Evolutionary conservation across 2,329 filamentous ascomycete genomes (phyloP).

Genomic region (Penicillium psychrosexuale): DNA sequence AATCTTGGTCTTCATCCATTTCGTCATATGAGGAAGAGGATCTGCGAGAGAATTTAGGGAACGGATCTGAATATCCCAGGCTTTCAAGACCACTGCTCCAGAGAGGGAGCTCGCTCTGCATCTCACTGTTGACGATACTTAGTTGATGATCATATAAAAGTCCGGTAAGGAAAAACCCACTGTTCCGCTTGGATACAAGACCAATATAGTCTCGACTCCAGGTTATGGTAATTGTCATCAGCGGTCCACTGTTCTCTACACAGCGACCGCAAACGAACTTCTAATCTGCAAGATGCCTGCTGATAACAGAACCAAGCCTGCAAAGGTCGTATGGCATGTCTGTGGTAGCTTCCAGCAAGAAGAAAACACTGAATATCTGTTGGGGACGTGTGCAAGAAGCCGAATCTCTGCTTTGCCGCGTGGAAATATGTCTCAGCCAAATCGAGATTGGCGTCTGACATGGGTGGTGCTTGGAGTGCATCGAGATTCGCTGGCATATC

Average conservation of each 20-base stretch:
- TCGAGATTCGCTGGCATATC: conserved; percentile 20
- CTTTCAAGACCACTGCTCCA: conserved; percentile 23
- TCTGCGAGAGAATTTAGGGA: conserved; percentile 16
- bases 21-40: conserved; percentile 9
- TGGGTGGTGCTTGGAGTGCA: conserved; percentile 13
- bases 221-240: conserved; percentile 22
- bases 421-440: conserved; percentile 23
- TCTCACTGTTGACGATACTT: conserved; percentile 15
- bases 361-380: conserved; percentile 26
- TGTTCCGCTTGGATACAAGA: conserved; percentile 27
- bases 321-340: conserved; percentile 21
- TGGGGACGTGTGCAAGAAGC: conserved; percentile 20
- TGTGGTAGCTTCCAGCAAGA: conserved; percentile 22
- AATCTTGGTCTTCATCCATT: conserved; percentile 12
- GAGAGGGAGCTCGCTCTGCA: conserved; percentile 23
- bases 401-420: conserved; percentile 24
- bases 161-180: conserved; percentile 5
- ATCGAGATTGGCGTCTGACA: conserved; percentile 19
- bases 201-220: conserved; percentile 26
- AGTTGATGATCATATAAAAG: background rate
- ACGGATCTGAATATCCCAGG: conserved; percentile 20
- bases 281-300: conserved; percentile 24
- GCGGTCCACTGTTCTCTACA: conserved; percentile 24
- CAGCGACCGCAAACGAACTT: conserved; percentile 22
- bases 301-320: conserved; percentile 27